Conservation (phyloP, 495 filamentous ascomycete genomes). For the Filosporella fistucella region DNA sequence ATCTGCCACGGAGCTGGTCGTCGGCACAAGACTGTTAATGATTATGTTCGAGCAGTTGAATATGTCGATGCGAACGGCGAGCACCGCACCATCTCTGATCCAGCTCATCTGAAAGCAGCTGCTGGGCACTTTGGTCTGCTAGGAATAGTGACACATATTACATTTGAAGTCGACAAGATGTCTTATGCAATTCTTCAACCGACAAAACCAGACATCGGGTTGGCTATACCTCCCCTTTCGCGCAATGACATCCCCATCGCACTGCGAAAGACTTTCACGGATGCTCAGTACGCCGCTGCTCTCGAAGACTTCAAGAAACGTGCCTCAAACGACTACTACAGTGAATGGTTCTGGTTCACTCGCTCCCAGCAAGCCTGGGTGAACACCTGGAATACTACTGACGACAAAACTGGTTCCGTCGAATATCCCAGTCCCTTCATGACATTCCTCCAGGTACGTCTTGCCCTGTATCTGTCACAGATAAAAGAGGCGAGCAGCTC, state of each 20-base stretch:
- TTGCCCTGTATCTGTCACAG: too few relatives aligned
- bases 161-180: constrained; percentile 47
- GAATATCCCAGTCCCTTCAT: constrained; percentile 36
- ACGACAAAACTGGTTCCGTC: constrained; percentile 26
- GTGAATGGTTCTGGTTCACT: constrained; percentile 53
- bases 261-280: constrained; percentile 28
- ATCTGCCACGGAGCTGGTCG: constrained; percentile 50
- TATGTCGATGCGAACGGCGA: constrained; percentile 48
- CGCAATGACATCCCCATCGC: constrained; percentile 36
- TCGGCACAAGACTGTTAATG: constrained; percentile 38
- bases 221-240: constrained; percentile 40
- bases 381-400: constrained; percentile 42
- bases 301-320: constrained; percentile 29
- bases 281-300: constrained; percentile 26
- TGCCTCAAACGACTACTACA: constrained; percentile 40
- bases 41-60: constrained; percentile 42
- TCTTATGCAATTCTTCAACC: constrained; percentile 43
- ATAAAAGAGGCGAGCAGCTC: too few relatives aligned
- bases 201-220: constrained; percentile 34
- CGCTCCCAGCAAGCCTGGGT: constrained; percentile 41
- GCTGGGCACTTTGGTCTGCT: constrained; percentile 48
- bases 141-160: constrained; percentile 49
- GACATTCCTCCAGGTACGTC: constrained; percentile 36
- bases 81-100: constrained; percentile 36
- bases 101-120: constrained; percentile 36